Conservation (phyloP, 495 filamentous ascomycete genomes). For the Hypoxylon subgilvum region DNA sequence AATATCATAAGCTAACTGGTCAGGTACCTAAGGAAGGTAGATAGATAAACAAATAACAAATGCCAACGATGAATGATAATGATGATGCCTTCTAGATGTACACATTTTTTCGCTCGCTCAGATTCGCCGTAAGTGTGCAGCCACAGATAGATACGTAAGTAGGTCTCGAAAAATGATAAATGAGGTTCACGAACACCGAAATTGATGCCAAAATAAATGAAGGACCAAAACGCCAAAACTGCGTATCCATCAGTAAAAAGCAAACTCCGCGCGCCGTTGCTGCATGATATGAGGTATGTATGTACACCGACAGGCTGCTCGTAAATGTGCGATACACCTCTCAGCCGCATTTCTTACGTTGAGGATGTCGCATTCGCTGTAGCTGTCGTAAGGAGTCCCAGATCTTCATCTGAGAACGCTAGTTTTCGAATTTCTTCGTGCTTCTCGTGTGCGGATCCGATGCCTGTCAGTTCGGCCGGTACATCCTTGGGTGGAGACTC, state of each 20-base stretch:
- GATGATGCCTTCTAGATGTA: slow-evolving; percentile 26
- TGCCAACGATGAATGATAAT: background rate
- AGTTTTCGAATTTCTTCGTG: slow-evolving; percentile 13
- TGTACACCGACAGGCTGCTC: slow-evolving; percentile 15
- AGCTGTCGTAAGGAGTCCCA: slow-evolving; percentile 21
- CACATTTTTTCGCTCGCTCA: slow-evolving; percentile 18
- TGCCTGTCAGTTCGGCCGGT: slow-evolving; percentile 26
- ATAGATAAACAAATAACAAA: slow-evolving; percentile 4
- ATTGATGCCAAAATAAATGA: no score
- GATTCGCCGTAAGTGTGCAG: slow-evolving; percentile 1
- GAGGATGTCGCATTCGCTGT: slow-evolving; percentile 20
- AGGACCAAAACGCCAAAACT: background rate
- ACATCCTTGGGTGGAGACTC: slow-evolving; percentile 10
- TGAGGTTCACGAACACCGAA: background rate
- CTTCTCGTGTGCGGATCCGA: slow-evolving; percentile 25
- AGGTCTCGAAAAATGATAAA: background rate
- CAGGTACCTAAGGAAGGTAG: no score
- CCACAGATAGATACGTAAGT: background rate
- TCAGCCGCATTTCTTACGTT: slow-evolving; percentile 21
- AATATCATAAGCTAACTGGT: slow-evolving; percentile 22
- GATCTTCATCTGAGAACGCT: slow-evolving; percentile 25
- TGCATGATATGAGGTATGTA: slow-evolving; percentile 13
- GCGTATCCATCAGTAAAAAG: slow-evolving; percentile 25
- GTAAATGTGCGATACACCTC: slow-evolving; percentile 1
- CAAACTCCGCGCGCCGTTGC: slow-evolving; percentile 27